Conservation (phyloP, 2,329 filamentous ascomycete species). For the Hysterium pulicare region DNA sequence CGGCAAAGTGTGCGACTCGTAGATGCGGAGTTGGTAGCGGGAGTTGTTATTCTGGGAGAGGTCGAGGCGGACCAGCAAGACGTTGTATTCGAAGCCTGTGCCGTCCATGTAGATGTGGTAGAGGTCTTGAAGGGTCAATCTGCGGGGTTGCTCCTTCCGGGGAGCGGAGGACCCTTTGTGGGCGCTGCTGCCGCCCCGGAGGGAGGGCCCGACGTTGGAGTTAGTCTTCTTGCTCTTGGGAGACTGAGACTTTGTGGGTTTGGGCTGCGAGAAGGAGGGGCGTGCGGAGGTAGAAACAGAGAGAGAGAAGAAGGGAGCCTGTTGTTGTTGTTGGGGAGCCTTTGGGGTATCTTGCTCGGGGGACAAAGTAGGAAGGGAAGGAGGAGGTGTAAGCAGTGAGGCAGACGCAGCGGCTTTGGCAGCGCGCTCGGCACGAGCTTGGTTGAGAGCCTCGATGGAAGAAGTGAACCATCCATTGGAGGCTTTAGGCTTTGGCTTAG, state of each 20-base stretch:
- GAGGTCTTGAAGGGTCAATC: constrained; percentile 47
- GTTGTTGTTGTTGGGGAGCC: too few species aligned
- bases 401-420: not conserved
- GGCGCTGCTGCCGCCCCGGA: too few species aligned
- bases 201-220: too few species aligned
- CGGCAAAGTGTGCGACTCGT: constrained; percentile 30
- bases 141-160: too few species aligned
- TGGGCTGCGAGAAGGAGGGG: too few species aligned
- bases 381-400: too few species aligned
- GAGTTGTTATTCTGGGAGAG: constrained; percentile 52
- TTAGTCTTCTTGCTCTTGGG: too few species aligned
- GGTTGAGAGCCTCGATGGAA: constrained; percentile 11
- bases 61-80: constrained; percentile 57
- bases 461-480: constrained; percentile 26
- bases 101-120: constrained; percentile 64
- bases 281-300: too few species aligned
- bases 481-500: constrained; percentile 12
- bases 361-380: too few species aligned
- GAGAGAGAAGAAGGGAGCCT: too few species aligned
- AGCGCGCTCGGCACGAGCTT: constrained; percentile 3
- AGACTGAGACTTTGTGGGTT: too few species aligned
- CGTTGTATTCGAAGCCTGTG: constrained; percentile 61
- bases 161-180: too few species aligned
- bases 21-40: constrained; percentile 42
- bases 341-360: not conserved